Evolutionary conservation across 768 basidiomycete species (phyloP).

Genomic region (Phlebiopsis flavidoalba): DNA sequence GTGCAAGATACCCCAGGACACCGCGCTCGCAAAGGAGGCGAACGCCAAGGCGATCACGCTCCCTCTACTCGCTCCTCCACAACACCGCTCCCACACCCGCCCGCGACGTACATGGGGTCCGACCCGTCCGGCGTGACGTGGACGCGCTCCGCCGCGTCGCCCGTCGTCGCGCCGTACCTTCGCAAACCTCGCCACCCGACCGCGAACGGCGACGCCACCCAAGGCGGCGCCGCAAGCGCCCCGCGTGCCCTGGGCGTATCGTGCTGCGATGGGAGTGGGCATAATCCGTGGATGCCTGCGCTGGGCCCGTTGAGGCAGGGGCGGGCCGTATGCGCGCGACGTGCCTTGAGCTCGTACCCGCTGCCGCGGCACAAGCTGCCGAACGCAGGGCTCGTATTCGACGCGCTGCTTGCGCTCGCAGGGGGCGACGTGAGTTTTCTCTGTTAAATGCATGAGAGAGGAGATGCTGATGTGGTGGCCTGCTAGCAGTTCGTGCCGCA

Average conservation of each 20-base stretch:
- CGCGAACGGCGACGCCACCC: background rate
- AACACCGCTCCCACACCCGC: conserved; percentile 28
- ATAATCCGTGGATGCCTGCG: conserved; percentile 40
- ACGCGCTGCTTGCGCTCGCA: conserved; percentile 29
- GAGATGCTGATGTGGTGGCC: conserved; percentile 20
- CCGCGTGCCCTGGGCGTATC: conserved; percentile 25
- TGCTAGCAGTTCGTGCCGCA: conserved; percentile 23
- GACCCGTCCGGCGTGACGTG: conserved; percentile 5
- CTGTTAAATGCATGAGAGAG: conserved; percentile 28
- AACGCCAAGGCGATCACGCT: conserved; percentile 16
- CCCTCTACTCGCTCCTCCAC: no score
- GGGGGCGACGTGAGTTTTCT: conserved; percentile 19
- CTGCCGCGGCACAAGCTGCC: conserved; percentile 41
- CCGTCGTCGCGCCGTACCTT: background rate
- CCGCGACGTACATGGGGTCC: conserved; percentile 18
- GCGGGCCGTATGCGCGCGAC: conserved; percentile 46
- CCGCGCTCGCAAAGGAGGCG: conserved; percentile 1
- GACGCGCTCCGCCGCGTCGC: background rate
- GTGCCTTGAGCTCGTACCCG: conserved; percentile 42
- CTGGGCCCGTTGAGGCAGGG: conserved; percentile 48
- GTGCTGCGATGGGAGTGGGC: conserved; percentile 47
- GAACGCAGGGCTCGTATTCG: conserved; percentile 37
- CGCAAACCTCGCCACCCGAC: no score
- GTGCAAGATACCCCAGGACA: conserved; percentile 9
- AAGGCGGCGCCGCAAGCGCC: conserved; percentile 2